These are phyloP conservation scores for Drechslerella dactyloides DNA, from an alignment of 2,329 filamentous ascomycete species.

Conservation along the genomic window DNA sequence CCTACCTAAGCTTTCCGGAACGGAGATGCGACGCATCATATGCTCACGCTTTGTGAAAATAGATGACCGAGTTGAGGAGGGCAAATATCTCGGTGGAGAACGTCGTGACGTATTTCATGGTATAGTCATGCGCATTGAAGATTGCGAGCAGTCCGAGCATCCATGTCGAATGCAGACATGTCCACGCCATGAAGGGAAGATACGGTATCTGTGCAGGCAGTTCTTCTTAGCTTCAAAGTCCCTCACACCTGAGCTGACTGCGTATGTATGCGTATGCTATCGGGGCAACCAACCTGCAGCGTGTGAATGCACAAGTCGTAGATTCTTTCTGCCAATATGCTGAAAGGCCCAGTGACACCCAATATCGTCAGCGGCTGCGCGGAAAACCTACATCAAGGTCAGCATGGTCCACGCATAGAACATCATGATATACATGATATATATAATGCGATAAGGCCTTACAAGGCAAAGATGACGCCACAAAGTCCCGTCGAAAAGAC, in stretches of 20 bases:
- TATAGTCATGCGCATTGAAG: conserved; percentile 73
- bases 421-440: background rate
- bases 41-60: conserved; percentile 68
- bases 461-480: conserved; percentile 69
- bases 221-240: background rate
- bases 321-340: conserved; percentile 71
- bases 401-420: conserved; percentile 4
- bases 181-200: conserved; percentile 72
- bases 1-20: background rate
- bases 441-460: conserved; percentile 52
- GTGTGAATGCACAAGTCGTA: conserved; percentile 65
- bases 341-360: conserved; percentile 71
- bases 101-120: conserved; percentile 72
- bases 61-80: conserved; percentile 71
- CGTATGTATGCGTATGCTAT: conserved; percentile 48
- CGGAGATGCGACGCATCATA: too few species aligned
- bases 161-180: conserved; percentile 70
- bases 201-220: conserved; percentile 63
- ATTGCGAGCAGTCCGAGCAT: conserved; percentile 70
- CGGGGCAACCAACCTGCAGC: conserved; percentile 61
- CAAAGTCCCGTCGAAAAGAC: conserved; percentile 71
- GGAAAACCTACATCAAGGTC: conserved; percentile 59
- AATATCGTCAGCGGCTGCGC: conserved; percentile 71
- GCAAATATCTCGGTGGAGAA: conserved; percentile 73
- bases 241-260: conserved; percentile 15